These are phyloP conservation scores for Chaetoceros tenuissimus DNA, from an alignment of 108 stramenopile species.

Conservation along the genomic window DNA sequence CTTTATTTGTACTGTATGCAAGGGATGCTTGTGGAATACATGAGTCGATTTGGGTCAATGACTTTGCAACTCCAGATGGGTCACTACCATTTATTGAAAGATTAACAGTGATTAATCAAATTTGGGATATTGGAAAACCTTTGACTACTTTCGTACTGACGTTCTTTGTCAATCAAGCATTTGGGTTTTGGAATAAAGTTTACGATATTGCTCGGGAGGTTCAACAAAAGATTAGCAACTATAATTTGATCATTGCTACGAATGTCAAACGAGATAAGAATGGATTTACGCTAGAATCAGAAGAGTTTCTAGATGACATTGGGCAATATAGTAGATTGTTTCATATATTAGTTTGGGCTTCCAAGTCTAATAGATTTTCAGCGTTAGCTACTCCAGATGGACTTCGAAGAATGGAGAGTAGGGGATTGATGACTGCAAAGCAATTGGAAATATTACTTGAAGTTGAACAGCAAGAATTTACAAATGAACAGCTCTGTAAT, in stretches of 20 bases:
- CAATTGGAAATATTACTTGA: not conserved
- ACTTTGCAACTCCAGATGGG: constrained; percentile 4
- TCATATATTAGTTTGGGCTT: constrained; percentile 18
- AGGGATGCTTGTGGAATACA: constrained; percentile 7
- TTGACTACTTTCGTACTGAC: constrained; percentile 22
- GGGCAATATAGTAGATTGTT: constrained; percentile 13
- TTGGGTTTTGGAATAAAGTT: constrained; percentile 14
- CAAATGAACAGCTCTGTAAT: constrained; percentile 8
- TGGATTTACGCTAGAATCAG: constrained; percentile 4
- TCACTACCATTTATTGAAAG: constrained; percentile 6
- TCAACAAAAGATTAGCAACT: constrained; percentile 5
- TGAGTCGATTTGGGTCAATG: constrained; percentile 1
- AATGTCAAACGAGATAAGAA: constrained; percentile 6
- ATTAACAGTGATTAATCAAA: not conserved
- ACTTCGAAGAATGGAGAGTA: constrained; percentile 9
- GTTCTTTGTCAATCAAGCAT: constrained; percentile 19
- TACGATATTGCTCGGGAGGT: constrained; percentile 17
- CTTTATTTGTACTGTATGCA: constrained; percentile 9
- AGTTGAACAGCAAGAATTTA: not conserved
- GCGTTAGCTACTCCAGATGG: constrained; percentile 8
- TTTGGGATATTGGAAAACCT: constrained; percentile 8
- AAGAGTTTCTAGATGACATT: constrained; percentile 11
- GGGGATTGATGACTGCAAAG: constrained; percentile 22
- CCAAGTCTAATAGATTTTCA: constrained; percentile 11
- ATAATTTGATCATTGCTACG: constrained; percentile 7